Evolutionary conservation across 768 basidiomycete genomes (phyloP).

Genomic region (Boletus speciosus): DNA sequence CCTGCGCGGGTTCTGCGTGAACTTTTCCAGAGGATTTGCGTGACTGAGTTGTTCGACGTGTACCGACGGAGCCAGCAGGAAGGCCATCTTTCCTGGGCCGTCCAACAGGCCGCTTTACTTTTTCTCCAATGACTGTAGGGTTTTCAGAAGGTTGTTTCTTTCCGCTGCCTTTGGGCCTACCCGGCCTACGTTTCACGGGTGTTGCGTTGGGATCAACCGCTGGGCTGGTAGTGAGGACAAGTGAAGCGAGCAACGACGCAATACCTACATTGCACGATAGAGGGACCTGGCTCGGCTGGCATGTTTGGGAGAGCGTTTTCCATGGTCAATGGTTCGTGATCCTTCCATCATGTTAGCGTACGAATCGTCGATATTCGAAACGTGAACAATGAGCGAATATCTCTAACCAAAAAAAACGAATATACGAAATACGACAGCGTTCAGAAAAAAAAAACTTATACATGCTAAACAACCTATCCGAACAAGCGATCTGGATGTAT

Average conservation of each 20-base stretch:
- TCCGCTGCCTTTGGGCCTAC: slow-evolving; percentile 76
- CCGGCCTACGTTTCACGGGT: slow-evolving; percentile 64
- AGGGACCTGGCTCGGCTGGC: slow-evolving; percentile 24
- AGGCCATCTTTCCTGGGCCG: slow-evolving; percentile 79
- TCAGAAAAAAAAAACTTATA: slow-evolving; percentile 33
- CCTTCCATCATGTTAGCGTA: slow-evolving; percentile 27
- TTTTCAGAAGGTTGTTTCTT: slow-evolving; percentile 54
- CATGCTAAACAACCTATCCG: slow-evolving; percentile 30
- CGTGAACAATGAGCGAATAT: slow-evolving; percentile 24
- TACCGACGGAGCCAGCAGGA: slow-evolving; percentile 66
- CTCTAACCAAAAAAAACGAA: slow-evolving; percentile 31
- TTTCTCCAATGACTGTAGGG: slow-evolving; percentile 40
- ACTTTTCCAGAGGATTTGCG: slow-evolving; percentile 37
- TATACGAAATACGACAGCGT: slow-evolving; percentile 31
- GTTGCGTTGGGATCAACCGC: slow-evolving; percentile 28
- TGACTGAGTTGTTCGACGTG: slow-evolving; percentile 41
- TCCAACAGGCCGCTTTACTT: slow-evolving; percentile 75
- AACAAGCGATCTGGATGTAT: slow-evolving; percentile 20
- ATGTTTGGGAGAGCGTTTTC: slow-evolving; percentile 25
- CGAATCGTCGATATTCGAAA: slow-evolving; percentile 17
- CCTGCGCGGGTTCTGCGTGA: slow-evolving; percentile 18
- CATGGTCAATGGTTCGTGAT: slow-evolving; percentile 18
- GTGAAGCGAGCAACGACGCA: background rate
- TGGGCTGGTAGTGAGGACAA: slow-evolving; percentile 8
- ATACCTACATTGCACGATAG: slow-evolving; percentile 27